Evolutionary conservation across 768 basidiomycete genomes (phyloP).

Genomic region (Mycena capillaripes): DNA sequence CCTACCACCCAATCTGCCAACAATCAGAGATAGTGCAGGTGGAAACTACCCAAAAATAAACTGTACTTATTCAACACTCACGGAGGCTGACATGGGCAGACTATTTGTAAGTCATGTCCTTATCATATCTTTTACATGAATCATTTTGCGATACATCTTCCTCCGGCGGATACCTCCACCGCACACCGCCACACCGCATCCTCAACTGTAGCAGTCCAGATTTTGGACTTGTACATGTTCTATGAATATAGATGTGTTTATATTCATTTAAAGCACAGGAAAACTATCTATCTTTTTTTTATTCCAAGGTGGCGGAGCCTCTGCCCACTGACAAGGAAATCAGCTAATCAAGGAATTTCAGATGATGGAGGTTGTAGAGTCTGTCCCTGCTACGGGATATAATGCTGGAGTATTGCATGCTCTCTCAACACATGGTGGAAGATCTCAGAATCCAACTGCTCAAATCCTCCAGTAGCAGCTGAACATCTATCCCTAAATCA

Average conservation of each 20-base stretch:
- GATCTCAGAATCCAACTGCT: background rate
- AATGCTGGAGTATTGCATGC: slow-evolving; percentile 1
- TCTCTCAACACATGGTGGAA: slow-evolving; percentile 16
- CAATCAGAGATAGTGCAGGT: no score
- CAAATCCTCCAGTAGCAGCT: background rate
- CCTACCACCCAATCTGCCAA: no score
- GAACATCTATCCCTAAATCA: background rate
- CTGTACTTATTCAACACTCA: slow-evolving; percentile 45
- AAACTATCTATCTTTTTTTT: no score
- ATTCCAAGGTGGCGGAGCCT: no score
- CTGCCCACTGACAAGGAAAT: no score
- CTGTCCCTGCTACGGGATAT: background rate
- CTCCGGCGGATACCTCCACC: background rate
- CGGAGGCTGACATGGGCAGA: background rate
- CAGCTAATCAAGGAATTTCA: background rate
- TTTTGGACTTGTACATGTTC: no score
- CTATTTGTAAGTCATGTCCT: no score
- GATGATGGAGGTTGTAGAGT: background rate
- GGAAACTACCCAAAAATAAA: slow-evolving; percentile 12
- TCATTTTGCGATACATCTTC: no score
- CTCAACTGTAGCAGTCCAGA: background rate
- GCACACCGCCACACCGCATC: no score
- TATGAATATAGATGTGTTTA: no score
- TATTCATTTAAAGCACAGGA: no score
- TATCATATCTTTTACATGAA: no score